Evolutionary conservation across 2,329 filamentous ascomycete species (phyloP).

Genomic region (Paracorniculantispora psalliotae): DNA sequence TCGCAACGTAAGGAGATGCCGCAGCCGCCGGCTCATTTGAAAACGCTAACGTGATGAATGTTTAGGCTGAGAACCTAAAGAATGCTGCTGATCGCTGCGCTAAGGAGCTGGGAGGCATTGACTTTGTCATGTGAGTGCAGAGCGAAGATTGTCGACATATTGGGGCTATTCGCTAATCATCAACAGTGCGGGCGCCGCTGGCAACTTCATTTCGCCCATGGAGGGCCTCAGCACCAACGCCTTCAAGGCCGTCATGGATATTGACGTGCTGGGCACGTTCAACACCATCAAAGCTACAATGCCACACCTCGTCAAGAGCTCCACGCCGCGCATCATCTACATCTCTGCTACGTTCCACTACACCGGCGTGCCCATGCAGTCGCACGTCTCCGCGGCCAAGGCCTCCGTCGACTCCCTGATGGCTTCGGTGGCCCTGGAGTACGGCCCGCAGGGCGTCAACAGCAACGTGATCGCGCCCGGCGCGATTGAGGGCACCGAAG

Average conservation of each 20-base stretch:
- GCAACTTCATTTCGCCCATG: conserved; percentile 89
- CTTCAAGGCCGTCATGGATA: conserved; percentile 94
- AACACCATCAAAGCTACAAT: conserved; percentile 92
- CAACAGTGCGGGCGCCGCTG: conserved; percentile 82
- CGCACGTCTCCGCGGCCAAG: conserved; percentile 89
- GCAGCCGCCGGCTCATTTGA: no score
- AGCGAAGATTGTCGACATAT: neutral
- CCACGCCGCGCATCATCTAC: conserved; percentile 76
- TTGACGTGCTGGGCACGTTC: conserved; percentile 89
- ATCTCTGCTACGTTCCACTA: conserved; percentile 91
- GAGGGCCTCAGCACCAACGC: conserved; percentile 78
- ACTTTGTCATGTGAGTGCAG: conserved; percentile 77
- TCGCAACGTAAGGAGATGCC: conserved; percentile 49
- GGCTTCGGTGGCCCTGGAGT: conserved; percentile 76
- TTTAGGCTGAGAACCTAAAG: conserved; percentile 57
- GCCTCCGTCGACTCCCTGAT: conserved; percentile 84
- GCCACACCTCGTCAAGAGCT: conserved; percentile 74
- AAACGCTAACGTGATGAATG: neutral
- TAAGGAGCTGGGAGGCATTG: conserved; percentile 78
- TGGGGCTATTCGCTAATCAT: neutral
- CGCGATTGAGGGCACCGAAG: conserved; percentile 80
- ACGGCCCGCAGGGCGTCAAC: conserved; percentile 79
- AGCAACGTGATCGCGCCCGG: conserved; percentile 88
- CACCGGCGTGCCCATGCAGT: conserved; percentile 76
- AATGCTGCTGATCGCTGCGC: conserved; percentile 74